Evolutionary conservation across 2,329 filamentous ascomycete genomes (phyloP).

Genomic region (Ceratocystis variospora): DNA sequence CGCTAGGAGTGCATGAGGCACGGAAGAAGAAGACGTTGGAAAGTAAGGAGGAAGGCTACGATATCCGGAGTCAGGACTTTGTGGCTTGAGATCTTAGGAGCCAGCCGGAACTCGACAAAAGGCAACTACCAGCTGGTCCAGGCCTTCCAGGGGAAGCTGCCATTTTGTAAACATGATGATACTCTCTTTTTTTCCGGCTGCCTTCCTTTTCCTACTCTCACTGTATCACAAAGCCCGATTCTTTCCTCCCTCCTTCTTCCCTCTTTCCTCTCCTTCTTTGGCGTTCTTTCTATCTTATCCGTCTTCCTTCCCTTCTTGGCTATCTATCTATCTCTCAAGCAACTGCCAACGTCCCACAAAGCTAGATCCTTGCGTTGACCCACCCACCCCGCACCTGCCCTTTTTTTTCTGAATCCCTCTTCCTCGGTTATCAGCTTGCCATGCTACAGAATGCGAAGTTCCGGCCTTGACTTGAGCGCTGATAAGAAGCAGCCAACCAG

Average conservation of each 20-base stretch:
- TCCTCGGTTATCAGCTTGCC: too few species aligned
- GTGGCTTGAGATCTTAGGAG: not conserved
- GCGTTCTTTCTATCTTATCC: not conserved
- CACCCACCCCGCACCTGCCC: not conserved
- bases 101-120: not conserved
- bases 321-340: not conserved
- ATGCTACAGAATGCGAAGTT: not conserved
- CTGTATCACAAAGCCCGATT: not conserved
- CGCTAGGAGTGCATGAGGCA: too few species aligned
- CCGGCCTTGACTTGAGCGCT: not conserved
- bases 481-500: not conserved
- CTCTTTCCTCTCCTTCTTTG: not conserved
- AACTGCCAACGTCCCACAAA: not conserved
- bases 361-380: not conserved
- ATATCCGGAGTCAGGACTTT: not conserved
- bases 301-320: constrained; percentile 3
- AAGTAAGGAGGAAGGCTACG: not conserved
- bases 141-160: too few species aligned
- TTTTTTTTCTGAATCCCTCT: not conserved
- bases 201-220: not conserved
- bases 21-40: not conserved
- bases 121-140: not conserved
- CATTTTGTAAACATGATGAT: too few species aligned
- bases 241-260: not conserved
- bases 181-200: too few species aligned